phyloP scores from a whole-genome alignment of 371 early-diverging fungal species.

The Syncephalastrum contaminatum region DNA sequence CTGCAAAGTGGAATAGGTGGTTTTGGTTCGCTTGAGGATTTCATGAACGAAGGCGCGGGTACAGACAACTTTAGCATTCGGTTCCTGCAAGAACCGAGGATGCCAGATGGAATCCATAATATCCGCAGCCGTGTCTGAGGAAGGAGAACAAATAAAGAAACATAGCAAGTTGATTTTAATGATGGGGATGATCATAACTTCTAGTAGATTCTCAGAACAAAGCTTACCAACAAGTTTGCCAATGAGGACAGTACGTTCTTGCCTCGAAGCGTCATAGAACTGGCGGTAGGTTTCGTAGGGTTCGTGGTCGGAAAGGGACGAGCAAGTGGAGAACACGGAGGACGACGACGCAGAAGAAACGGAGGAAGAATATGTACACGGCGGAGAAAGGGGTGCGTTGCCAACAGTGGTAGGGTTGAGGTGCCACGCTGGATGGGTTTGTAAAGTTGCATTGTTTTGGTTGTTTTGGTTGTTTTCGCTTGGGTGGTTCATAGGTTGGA shows the following conservation, averaged over 20 bases:
- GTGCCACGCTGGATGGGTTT: constrained; percentile 5
- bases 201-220: too few species aligned
- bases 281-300: constrained; percentile 21
- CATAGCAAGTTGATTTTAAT: too few species aligned
- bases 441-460: not conserved
- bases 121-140: constrained; percentile 28
- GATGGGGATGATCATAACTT: too few species aligned
- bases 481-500: constrained; percentile 10
- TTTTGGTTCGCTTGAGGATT: constrained; percentile 68
- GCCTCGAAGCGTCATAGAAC: constrained; percentile 20
- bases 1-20: constrained; percentile 77
- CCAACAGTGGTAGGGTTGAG: not conserved
- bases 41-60: constrained; percentile 62
- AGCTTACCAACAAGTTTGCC: constrained; percentile 26
- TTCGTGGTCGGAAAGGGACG: constrained; percentile 13
- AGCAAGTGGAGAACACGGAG: constrained; percentile 1
- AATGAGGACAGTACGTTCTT: constrained; percentile 29
- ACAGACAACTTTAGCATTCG: constrained; percentile 43
- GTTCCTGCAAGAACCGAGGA: constrained; percentile 33
- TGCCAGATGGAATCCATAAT: constrained; percentile 40
- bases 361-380: too few species aligned
- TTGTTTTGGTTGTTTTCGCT: not conserved
- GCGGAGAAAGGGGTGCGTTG: not conserved
- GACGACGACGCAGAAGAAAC: not conserved
- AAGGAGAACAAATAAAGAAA: not conserved